A percentile compares a stretch with the other conserved stretches of the same genome.
Conservation (phyloP, 2,329 filamentous ascomycete genomes). For the Boeremia exigua region DNA sequence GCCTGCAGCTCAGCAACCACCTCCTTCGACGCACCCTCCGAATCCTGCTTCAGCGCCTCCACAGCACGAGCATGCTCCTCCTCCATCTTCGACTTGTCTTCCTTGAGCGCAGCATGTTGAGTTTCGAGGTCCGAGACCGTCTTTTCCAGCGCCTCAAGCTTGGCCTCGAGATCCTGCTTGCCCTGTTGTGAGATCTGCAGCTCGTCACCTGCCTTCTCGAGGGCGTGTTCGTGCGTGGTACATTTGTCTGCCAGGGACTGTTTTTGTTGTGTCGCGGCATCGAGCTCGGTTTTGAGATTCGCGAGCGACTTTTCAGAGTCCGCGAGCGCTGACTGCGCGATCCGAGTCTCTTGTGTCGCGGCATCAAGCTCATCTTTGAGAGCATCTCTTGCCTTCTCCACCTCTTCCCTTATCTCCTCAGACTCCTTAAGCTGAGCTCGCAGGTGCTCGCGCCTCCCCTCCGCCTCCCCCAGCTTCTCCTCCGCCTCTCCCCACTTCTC, state of each 20-base stretch:
- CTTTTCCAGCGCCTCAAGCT: constrained; percentile 28
- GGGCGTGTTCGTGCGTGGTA: constrained; percentile 18
- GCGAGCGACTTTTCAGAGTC: constrained; percentile 15
- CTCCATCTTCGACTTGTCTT: too few species aligned
- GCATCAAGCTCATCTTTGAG: too few species aligned
- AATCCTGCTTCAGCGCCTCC: too few species aligned
- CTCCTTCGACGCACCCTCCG: too few species aligned
- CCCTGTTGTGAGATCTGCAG: constrained; percentile 27
- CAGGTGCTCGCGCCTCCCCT: too few species aligned
- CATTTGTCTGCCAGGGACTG: constrained; percentile 22
- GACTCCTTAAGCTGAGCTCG: constrained; percentile 17
- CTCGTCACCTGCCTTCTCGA: constrained; percentile 28
- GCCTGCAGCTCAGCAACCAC: too few species aligned
- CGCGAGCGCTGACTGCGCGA: too few species aligned
- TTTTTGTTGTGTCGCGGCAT: constrained; percentile 25
- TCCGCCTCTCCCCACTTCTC: too few species aligned
- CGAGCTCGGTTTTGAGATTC: constrained; percentile 34
- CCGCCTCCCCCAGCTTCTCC: too few species aligned
- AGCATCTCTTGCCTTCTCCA: constrained; percentile 28
- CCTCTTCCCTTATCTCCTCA: constrained; percentile 23
- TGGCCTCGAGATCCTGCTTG: constrained; percentile 25
- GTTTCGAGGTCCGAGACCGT: constrained; percentile 40
- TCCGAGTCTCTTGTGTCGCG: too few species aligned
- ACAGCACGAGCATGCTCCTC: too few species aligned
- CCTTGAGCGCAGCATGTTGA: too few species aligned